Percentiles rank a stretch among this genome's conserved stretches.
These are phyloP conservation scores for Rhodotorula babjevae DNA, from an alignment of 768 basidiomycete species.

Conservation along the genomic window DNA sequence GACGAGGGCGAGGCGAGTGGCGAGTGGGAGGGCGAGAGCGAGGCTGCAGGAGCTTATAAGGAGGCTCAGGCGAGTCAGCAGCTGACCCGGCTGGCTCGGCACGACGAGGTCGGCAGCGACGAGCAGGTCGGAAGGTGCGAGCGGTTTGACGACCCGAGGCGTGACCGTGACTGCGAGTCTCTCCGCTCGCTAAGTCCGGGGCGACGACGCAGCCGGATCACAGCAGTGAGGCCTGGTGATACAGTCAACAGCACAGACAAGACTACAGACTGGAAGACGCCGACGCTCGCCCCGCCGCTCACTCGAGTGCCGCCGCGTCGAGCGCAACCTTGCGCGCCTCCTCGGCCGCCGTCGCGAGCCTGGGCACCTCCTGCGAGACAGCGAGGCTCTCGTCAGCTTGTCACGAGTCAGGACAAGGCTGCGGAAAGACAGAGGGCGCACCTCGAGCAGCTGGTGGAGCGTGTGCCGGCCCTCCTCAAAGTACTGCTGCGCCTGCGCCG, in stretches of 20 bases:
- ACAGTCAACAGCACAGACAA: background rate
- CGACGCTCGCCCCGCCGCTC: background rate
- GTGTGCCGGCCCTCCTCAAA: background rate
- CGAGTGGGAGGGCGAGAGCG: too few relatives aligned
- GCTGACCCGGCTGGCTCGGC: background rate
- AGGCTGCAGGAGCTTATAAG: background rate
- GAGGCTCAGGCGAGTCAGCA: background rate
- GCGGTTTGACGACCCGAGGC: background rate
- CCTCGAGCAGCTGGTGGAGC: constrained; percentile 7
- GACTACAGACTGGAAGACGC: background rate
- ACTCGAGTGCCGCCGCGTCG: background rate
- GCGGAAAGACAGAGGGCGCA: background rate
- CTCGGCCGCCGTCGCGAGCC: constrained; percentile 3
- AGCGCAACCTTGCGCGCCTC: constrained; percentile 12
- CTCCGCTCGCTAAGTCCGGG: background rate
- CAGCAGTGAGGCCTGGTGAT: background rate
- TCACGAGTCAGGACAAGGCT: too few relatives aligned
- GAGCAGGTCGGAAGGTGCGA: background rate
- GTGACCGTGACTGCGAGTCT: too few relatives aligned
- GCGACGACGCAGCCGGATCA: background rate
- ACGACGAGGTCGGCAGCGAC: too few relatives aligned
- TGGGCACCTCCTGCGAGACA: constrained; percentile 3
- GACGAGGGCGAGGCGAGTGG: background rate
- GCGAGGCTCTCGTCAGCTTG: background rate
- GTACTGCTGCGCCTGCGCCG: constrained; percentile 10